Conservation (phyloP, 2,329 filamentous ascomycete genomes). For the Anthostomella pinea region DNA sequence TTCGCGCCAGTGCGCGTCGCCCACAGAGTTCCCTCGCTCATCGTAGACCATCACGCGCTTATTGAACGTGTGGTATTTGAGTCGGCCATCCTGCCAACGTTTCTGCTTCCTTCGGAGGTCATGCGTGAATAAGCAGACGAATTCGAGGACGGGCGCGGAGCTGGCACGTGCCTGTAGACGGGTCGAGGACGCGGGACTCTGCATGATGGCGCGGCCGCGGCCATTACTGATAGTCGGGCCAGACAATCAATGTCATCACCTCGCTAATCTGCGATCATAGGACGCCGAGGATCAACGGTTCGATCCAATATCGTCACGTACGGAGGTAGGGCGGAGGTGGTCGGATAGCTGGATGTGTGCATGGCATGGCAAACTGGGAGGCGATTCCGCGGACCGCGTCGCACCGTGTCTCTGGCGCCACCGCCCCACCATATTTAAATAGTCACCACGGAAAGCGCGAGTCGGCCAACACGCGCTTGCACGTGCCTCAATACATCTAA, state of each 20-base stretch:
- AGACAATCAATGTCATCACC: background rate
- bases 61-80: conserved; percentile 90
- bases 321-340: no score
- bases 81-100: conserved; percentile 86
- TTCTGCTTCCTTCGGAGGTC: conserved; percentile 86
- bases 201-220: conserved; percentile 18
- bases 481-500: conserved; percentile 17
- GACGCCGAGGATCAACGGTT: no score
- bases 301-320: no score
- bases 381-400: no score
- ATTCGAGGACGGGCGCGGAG: conserved; percentile 71
- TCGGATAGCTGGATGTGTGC: no score
- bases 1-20: conserved; percentile 78
- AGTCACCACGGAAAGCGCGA: background rate
- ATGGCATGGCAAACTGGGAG: no score
- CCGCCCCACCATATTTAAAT: conserved; percentile 6
- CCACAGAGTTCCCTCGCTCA: conserved; percentile 73
- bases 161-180: conserved; percentile 15
- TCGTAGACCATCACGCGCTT: conserved; percentile 89
- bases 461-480: conserved; percentile 16
- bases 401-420: conserved; percentile 1
- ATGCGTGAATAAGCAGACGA: conserved; percentile 81
- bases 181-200: conserved; percentile 20
- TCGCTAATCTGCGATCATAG: no score
- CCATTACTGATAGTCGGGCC: conserved; percentile 12